Base-by-base conservation (phyloP, 441 rosid species). In the Pelargonium exstipulatum region DNA sequence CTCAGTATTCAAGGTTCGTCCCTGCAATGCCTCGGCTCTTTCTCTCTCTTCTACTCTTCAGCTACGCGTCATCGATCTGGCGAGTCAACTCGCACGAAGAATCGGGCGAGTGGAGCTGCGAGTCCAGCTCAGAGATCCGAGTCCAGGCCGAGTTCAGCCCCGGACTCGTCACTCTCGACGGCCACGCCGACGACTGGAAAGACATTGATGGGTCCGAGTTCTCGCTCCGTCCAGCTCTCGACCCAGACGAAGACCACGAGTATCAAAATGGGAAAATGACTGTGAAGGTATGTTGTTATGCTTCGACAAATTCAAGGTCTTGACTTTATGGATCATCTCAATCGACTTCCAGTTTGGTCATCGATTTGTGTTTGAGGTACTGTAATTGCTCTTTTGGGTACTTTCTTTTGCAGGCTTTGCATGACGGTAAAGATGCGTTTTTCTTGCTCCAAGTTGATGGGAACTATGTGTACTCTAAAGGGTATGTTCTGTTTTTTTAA, bases 401-500 rank as follows among this genome's bases (percentile, higher is more conserved):
- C 29, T 26, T 26, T 26, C 1, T 26, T 57, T 82, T 66, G 65
- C 78, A 94, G 99, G 90, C 99, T 62, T 65, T 90, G 80, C 99
- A 94, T 69, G 97, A 94, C 75, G 99, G 97, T 13, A 83, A 72
- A 37, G 83, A 85, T 75, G 76, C 88, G 53, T 94, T 83, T 82
- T 90, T 94, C 78, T 76, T 94, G 85, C 67, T 94, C 81, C 92
- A 87, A 83, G 88, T 91, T 74, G 94, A 87, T 79, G 99, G 99
- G 70, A 77, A 83, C 51, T 94, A 91, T 74, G 93, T 76, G 13
- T 91, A 86, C 78, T 69, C 84, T 18, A 86, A 86, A 85, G 94
- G 96, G 99, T 94, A 74, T 64, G 81, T 76, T 61, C 75, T 64
- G 55, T 35, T 68, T 57, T 74, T 46, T 46, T 13, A 9, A 4